Evolutionary conservation across 345 rosid genomes (phyloP).

Genomic region (Linum usitatissimum): DNA sequence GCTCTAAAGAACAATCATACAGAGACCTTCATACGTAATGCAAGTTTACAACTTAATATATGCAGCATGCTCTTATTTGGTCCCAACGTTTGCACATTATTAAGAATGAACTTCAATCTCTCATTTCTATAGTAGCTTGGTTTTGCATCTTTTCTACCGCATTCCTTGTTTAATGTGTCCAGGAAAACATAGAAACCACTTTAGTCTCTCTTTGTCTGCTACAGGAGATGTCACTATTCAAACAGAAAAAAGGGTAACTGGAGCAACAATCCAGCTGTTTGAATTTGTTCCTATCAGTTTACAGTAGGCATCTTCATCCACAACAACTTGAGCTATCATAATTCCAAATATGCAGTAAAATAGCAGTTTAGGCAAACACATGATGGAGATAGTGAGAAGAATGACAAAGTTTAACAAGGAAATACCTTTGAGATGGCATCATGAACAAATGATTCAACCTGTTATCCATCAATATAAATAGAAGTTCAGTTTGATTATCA

Average conservation of each 20-base stretch:
- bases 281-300: not conserved
- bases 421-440: slow-evolving; percentile 84
- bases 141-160: not conserved
- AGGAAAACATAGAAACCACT: not conserved
- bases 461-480: slow-evolving; percentile 21
- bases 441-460: slow-evolving; percentile 78
- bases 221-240: not conserved
- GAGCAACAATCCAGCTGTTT: not conserved
- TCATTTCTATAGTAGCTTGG: not conserved
- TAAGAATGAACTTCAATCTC: not conserved
- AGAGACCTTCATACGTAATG: no score
- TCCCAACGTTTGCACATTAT: not conserved
- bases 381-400: not conserved
- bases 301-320: not conserved
- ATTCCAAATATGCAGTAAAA: not conserved
- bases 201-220: not conserved
- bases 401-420: slow-evolving; percentile 10
- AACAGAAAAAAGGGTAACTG: not conserved
- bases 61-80: not conserved
- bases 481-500: slow-evolving; percentile 6
- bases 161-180: not conserved
- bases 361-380: not conserved
- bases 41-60: not conserved
- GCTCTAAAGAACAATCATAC: not conserved
- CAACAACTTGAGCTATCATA: not conserved